These are phyloP conservation scores for Chrysophaeum taylorii DNA, from an alignment of 352 stramenopile genomes.

Conservation along the genomic window DNA sequence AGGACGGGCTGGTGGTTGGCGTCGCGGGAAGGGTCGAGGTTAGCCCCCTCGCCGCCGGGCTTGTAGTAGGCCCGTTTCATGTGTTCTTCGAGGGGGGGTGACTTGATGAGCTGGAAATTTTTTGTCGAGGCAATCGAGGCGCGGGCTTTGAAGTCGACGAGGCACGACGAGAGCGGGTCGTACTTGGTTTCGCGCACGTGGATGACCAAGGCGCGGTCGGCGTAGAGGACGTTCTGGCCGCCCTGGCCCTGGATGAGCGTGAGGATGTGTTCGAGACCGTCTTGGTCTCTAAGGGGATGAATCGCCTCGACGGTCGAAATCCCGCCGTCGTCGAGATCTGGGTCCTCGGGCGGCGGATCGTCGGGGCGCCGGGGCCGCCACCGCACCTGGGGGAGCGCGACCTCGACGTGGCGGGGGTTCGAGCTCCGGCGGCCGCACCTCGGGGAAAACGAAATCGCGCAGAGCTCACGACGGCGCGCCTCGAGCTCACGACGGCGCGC, in stretches of 20 bases:
- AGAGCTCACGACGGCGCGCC: constrained; percentile 1
- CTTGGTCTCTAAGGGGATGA: neutral
- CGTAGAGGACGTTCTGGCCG: constrained; percentile 62
- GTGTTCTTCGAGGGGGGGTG: constrained; percentile 52
- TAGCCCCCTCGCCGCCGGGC: constrained; percentile 34
- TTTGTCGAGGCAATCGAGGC: constrained; percentile 75
- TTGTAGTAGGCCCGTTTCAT: constrained; percentile 33
- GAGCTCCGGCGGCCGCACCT: constrained; percentile 47
- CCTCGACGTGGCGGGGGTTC: constrained; percentile 27
- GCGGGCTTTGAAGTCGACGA: constrained; percentile 77
- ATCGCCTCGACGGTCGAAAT: neutral
- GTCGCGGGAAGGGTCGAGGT: constrained; percentile 56
- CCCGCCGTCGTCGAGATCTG: neutral
- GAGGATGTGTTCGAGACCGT: neutral
- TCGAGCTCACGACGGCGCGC: constrained; percentile 8
- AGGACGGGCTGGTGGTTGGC: constrained; percentile 63
- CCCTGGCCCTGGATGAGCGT: constrained; percentile 33
- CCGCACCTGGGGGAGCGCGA: neutral
- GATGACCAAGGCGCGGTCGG: constrained; percentile 60
- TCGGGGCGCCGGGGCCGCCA: neutral
- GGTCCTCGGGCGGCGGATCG: neutral
- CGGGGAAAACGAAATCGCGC: neutral
- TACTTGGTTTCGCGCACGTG: constrained; percentile 74
- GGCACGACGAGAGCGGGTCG: constrained; percentile 73
- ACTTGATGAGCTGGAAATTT: constrained; percentile 80